A percentile compares a stretch with the other conserved stretches of the same genome.
Evolutionary conservation across 1,139 yeast genomes (phyloP).

Genomic region (Kurtzmaniella quercitrusa): DNA sequence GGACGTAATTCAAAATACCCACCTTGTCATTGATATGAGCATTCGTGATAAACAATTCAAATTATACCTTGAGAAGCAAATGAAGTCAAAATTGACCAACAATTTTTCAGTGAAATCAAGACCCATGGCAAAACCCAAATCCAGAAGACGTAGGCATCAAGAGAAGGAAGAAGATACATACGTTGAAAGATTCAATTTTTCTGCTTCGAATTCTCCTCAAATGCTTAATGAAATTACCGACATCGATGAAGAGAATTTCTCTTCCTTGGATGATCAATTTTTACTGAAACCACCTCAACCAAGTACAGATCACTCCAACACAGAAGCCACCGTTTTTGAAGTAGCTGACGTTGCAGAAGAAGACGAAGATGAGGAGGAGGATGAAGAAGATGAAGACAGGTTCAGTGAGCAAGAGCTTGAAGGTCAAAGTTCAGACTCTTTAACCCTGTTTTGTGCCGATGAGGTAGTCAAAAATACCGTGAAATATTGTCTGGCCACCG

Average conservation of each 20-base stretch:
- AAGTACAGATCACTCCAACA: slow-evolving; percentile 3
- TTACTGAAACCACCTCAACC: slow-evolving; percentile 1
- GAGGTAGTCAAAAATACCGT: slow-evolving; percentile 12
- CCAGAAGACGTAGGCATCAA: slow-evolving; percentile 19
- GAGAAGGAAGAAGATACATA: slow-evolving; percentile 10
- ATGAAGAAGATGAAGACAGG: slow-evolving; percentile 18
- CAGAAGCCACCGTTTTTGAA: neutral
- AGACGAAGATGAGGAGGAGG: slow-evolving; percentile 23
- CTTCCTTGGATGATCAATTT: slow-evolving; percentile 26
- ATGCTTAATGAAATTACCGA: slow-evolving; percentile 33
- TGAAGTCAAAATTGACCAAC: slow-evolving; percentile 31
- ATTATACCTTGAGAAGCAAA: slow-evolving; percentile 33
- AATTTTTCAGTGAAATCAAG: slow-evolving; percentile 27
- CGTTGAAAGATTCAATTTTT: slow-evolving; percentile 28
- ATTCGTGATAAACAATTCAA: slow-evolving; percentile 43
- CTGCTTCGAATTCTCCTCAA: slow-evolving; percentile 41
- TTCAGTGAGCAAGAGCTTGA: slow-evolving; percentile 11
- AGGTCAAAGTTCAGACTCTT: slow-evolving; percentile 9
- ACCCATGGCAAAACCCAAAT: slow-evolving; percentile 35
- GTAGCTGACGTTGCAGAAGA: slow-evolving; percentile 17
- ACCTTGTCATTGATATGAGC: slow-evolving; percentile 53
- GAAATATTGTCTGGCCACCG: slow-evolving; percentile 9
- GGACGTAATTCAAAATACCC: slow-evolving; percentile 68
- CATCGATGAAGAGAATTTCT: slow-evolving; percentile 29
- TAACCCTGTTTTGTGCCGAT: slow-evolving; percentile 13